Percentiles rank a stretch among this genome's conserved stretches.
Evolutionary conservation across 176 grass and related monocot species (phyloP).

Genomic region (Typha latifolia): DNA sequence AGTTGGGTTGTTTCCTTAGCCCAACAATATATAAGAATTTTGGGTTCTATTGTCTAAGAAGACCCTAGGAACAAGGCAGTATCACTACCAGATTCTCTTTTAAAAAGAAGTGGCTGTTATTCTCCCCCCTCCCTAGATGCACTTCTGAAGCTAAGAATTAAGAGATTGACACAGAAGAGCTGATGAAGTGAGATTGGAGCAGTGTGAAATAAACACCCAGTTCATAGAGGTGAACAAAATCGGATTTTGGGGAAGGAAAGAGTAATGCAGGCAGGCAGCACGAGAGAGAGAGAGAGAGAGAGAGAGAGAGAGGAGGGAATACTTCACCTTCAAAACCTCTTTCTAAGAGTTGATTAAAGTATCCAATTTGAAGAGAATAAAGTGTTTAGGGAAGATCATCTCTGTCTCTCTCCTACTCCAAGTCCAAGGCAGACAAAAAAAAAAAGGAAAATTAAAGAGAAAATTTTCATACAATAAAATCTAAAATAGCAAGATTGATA

Average conservation of each 20-base stretch:
- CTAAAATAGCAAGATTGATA: no score
- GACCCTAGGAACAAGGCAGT: conserved; percentile 13
- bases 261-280: conserved; percentile 14
- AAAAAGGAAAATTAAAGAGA: background rate
- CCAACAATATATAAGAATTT: conserved; percentile 12
- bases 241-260: conserved; percentile 9
- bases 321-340: conserved; percentile 21
- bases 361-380: conserved; percentile 28
- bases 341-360: conserved; percentile 13
- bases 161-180: background rate
- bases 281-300: conserved; percentile 1
- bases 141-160: conserved; percentile 7
- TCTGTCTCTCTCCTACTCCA: conserved; percentile 14
- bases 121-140: background rate
- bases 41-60: background rate
- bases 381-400: conserved; percentile 13
- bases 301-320: conserved; percentile 6
- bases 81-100: conserved; percentile 20
- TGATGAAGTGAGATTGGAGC: conserved; percentile 13
- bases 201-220: conserved; percentile 6
- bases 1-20: conserved; percentile 3
- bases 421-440: conserved; percentile 10
- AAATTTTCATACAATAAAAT: no score
- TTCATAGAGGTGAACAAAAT: conserved; percentile 43
- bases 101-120: conserved; percentile 17